phyloP scores from a whole-genome alignment of 164 flowering plant genomes.

The Tetracentron sinense region DNA sequence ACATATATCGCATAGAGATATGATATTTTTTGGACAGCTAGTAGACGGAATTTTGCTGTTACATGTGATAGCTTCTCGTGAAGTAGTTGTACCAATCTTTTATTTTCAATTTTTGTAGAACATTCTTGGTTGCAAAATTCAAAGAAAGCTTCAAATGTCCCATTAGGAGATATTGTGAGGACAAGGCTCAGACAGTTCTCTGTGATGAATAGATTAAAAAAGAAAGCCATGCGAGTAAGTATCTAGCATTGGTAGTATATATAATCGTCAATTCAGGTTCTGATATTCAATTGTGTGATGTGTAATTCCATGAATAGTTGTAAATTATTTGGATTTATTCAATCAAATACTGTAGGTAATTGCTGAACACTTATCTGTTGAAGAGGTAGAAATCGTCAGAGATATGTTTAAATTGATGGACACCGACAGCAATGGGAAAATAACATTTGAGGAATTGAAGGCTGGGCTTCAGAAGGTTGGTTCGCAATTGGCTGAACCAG shows the following conservation, averaged over 20 bases:
- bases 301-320: neutral
- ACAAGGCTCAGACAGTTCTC: slow-evolving; percentile 95
- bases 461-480: slow-evolving; percentile 90
- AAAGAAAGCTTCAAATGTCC: slow-evolving; percentile 98
- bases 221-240: slow-evolving; percentile 89
- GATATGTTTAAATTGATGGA: slow-evolving; percentile 97
- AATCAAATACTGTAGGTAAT: slow-evolving; percentile 57
- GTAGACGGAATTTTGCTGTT: neutral
- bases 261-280: neutral
- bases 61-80: too few species aligned
- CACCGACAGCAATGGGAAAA: slow-evolving; percentile 82
- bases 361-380: slow-evolving; percentile 84
- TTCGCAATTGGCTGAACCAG: slow-evolving; percentile 89
- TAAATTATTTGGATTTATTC: slow-evolving; percentile 8
- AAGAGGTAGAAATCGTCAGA: slow-evolving; percentile 84
- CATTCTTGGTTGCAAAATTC: slow-evolving; percentile 96
- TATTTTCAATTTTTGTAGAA: slow-evolving; percentile 43
- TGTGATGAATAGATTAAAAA: slow-evolving; percentile 91
- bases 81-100: too few species aligned
- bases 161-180: slow-evolving; percentile 94
- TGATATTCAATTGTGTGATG: slow-evolving; percentile 4
- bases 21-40: too few species aligned
- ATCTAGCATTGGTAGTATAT: slow-evolving; percentile 6
- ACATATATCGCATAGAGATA: too few species aligned
- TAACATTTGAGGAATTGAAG: slow-evolving; percentile 74